Evolutionary conservation across 2,329 filamentous ascomycete genomes (phyloP).

Genomic region (Cercospora nicotianae): DNA sequence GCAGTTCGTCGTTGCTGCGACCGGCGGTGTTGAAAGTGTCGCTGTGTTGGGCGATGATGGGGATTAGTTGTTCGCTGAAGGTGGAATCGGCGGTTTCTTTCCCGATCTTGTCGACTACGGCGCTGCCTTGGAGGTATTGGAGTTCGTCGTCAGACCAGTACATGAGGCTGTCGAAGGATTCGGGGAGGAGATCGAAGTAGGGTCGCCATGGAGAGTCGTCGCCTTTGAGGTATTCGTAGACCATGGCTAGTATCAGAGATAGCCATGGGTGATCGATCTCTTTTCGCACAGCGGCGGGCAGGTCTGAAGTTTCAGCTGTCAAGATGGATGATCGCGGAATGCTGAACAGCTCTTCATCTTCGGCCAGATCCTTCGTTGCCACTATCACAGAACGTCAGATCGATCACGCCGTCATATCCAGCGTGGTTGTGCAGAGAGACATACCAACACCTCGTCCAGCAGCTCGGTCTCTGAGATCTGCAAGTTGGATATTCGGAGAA

Average conservation of each 20-base stretch:
- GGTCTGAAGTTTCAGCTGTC: slow-evolving; percentile 68
- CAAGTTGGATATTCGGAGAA: slow-evolving; percentile 58
- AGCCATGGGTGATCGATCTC: slow-evolving; percentile 49
- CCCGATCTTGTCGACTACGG: slow-evolving; percentile 75
- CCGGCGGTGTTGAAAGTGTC: slow-evolving; percentile 44
- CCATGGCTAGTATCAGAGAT: slow-evolving; percentile 72
- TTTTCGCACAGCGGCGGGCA: slow-evolving; percentile 46
- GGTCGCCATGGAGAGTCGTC: slow-evolving; percentile 68
- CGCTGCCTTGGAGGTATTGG: slow-evolving; percentile 70
- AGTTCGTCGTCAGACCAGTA: slow-evolving; percentile 78
- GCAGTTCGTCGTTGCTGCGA: slow-evolving; percentile 49
- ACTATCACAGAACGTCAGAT: slow-evolving; percentile 52
- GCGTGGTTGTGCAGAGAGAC: slow-evolving; percentile 28
- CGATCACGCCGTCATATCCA: not conserved
- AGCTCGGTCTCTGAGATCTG: slow-evolving; percentile 57
- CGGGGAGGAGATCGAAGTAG: slow-evolving; percentile 75
- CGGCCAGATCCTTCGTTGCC: slow-evolving; percentile 65
- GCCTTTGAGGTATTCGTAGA: slow-evolving; percentile 69
- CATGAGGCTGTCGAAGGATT: slow-evolving; percentile 79
- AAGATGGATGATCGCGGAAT: slow-evolving; percentile 73
- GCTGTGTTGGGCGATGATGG: slow-evolving; percentile 49
- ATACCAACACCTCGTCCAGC: slow-evolving; percentile 65
- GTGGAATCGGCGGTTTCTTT: slow-evolving; percentile 68
- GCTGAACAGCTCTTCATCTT: slow-evolving; percentile 76
- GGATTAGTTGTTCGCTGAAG: slow-evolving; percentile 61